Conservation (phyloP, 805 yeast genomes). For the Nakazawaea siamensis region DNA sequence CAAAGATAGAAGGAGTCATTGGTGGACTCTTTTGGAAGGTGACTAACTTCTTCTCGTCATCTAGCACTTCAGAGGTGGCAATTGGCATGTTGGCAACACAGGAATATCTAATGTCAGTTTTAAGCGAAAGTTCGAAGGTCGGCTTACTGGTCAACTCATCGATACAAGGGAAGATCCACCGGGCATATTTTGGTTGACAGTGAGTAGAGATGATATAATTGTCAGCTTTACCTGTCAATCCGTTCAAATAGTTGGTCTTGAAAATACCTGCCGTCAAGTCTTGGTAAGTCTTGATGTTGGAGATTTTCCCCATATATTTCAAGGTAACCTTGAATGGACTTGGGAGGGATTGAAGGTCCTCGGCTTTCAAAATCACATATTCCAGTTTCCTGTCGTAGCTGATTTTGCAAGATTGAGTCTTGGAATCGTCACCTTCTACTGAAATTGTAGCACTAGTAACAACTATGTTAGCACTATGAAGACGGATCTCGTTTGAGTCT, state of each 20-base stretch:
- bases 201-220: constrained; percentile 60
- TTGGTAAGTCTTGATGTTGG: constrained; percentile 38
- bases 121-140: constrained; percentile 39
- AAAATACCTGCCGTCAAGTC: constrained; percentile 60
- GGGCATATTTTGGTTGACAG: constrained; percentile 60
- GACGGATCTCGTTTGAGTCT: too few relatives aligned
- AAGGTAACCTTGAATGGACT: constrained; percentile 19
- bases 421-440: too few relatives aligned
- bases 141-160: constrained; percentile 57
- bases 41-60: constrained; percentile 22
- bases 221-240: constrained; percentile 37
- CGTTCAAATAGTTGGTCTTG: constrained; percentile 55
- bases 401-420: too few relatives aligned
- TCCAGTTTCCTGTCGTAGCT: constrained; percentile 33
- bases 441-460: constrained; percentile 25
- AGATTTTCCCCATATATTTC: constrained; percentile 43
- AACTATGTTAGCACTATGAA: constrained; percentile 34
- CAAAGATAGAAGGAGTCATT: constrained; percentile 57
- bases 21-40: constrained; percentile 46
- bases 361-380: constrained; percentile 19
- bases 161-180: constrained; percentile 57
- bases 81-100: constrained; percentile 44
- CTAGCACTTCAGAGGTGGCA: constrained; percentile 17
- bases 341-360: too few relatives aligned
- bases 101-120: constrained; percentile 34